Base-by-base conservation (phyloP, 2,329 filamentous ascomycete genomes). In the Aspergillus ibericus region DNA sequence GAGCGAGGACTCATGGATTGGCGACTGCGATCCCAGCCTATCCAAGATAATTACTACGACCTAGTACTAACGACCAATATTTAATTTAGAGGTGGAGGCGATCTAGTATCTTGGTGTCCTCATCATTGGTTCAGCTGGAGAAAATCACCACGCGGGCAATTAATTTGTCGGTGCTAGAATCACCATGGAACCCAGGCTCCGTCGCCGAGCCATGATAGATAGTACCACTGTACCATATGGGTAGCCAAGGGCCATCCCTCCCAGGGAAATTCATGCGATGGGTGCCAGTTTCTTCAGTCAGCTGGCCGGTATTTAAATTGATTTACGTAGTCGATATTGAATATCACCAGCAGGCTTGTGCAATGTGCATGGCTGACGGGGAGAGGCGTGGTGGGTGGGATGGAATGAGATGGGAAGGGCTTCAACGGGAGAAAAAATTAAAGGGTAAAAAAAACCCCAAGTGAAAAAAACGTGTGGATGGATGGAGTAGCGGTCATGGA, bases 401-500 rank as follows among this genome's bases (percentile, higher is more conserved):
- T 3, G 15, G 34, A n/a, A 20, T 15, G 35, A n/a, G 15, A n/a
- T n/a, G n/a, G n/a, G n/a, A n/a, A n/a, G n/a, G n/a, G n/a, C n/a
- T n/a, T n/a, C n/a, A n/a, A n/a, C n/a, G n/a, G n/a, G n/a, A n/a
- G n/a, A n/a, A n/a, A n/a, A n/a, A n/a, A n/a, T n/a, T n/a, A n/a
- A n/a, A n/a, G n/a, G n/a, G n/a, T n/a, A n/a, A 32, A 47, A 15
- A 32, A 52, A 36, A 51, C 49, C 3, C 27, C 13, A 35, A 32
- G 16, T 9, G 51, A 53, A 54, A 48, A 38, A 48, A 51, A 56
- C 40, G 46, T 25, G 40, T 53, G 49, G 44, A 35, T 35, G 16
- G 18, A 32, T 47, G 52, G 51, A 62, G 44, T 55, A 53, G 63
- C 56, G 62, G 56, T 61, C 59, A 59, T 64, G 50, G 54, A 60